phyloP scores from a whole-genome alignment of 176 grass and related monocot genomes.

The Themeda triandra region DNA sequence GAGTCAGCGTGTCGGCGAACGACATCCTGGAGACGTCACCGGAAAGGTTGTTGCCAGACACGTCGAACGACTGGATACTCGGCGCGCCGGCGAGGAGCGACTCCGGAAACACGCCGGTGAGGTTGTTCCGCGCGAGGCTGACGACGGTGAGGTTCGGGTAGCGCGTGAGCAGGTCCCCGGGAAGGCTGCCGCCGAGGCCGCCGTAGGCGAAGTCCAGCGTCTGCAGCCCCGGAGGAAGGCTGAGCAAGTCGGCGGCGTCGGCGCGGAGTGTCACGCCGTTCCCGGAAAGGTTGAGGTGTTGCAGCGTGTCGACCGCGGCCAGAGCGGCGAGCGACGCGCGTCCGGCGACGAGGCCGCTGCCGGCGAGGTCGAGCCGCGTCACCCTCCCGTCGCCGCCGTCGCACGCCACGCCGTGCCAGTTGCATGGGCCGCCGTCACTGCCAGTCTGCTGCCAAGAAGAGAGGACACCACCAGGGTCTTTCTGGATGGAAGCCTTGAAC shows the following conservation, averaged over 20 bases:
- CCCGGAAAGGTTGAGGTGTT: slow-evolving; percentile 66
- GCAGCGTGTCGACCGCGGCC: slow-evolving; percentile 37
- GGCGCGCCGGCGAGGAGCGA: slow-evolving; percentile 33
- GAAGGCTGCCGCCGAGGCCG: slow-evolving; percentile 54
- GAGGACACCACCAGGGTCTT: slow-evolving; percentile 49
- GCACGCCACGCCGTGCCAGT: slow-evolving; percentile 75
- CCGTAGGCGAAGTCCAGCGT: slow-evolving; percentile 63
- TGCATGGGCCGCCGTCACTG: slow-evolving; percentile 29
- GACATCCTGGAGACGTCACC: slow-evolving; percentile 46
- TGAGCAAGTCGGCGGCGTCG: slow-evolving; percentile 40
- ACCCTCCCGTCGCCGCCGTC: slow-evolving; percentile 46
- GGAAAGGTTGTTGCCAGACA: slow-evolving; percentile 82
- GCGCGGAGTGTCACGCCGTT: slow-evolving; percentile 41
- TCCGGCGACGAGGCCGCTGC: slow-evolving; percentile 46
- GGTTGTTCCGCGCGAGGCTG: slow-evolving; percentile 66
- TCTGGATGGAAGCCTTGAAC: slow-evolving; percentile 64
- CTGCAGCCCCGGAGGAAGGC: slow-evolving; percentile 39
- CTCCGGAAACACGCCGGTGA: slow-evolving; percentile 52
- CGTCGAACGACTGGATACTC: slow-evolving; percentile 56
- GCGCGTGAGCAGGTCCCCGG: slow-evolving; percentile 39
- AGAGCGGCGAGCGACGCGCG: slow-evolving; percentile 37
- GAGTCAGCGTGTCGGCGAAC: slow-evolving; percentile 32
- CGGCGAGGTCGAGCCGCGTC: slow-evolving; percentile 55
- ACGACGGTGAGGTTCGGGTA: slow-evolving; percentile 57
- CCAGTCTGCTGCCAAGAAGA: slow-evolving; percentile 45